Evolutionary conservation across 2,329 filamentous ascomycete genomes (phyloP).

Genomic region (Samsoniella hepiali): DNA sequence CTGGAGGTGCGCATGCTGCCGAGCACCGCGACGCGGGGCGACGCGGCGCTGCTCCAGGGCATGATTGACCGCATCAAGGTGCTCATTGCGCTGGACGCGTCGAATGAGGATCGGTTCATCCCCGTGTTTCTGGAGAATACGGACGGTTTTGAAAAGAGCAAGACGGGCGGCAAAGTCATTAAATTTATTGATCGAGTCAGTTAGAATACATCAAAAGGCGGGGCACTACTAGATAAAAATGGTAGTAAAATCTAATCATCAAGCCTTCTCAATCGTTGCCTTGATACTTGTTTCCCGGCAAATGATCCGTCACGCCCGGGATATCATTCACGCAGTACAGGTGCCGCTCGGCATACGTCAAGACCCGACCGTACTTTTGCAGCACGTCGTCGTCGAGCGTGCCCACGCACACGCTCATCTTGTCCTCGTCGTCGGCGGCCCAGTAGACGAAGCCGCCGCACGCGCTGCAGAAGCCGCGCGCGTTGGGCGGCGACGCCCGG

Average conservation of each 20-base stretch:
- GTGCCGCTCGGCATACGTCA: conserved; percentile 39
- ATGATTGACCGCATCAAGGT: conserved; percentile 24
- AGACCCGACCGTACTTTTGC: conserved; percentile 35
- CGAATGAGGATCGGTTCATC: conserved; percentile 31
- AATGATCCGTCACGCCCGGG: conserved; percentile 45
- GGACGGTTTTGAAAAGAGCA: conserved; percentile 27
- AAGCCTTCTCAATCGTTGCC: conserved; percentile 22
- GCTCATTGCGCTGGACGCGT: conserved; percentile 24
- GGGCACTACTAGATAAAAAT: not conserved
- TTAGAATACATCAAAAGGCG: not conserved
- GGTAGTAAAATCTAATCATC: no score
- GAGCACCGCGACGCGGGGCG: not conserved
- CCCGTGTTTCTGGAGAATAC: conserved; percentile 36
- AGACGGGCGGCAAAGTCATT: conserved; percentile 28
- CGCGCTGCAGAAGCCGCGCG: conserved; percentile 46
- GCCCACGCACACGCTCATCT: conserved; percentile 40
- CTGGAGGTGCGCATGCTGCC: conserved; percentile 15
- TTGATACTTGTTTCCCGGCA: conserved; percentile 29
- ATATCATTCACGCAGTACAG: conserved; percentile 45
- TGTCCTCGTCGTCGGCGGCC: conserved; percentile 31
- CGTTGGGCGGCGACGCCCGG: conserved; percentile 36
- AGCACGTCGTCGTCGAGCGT: conserved; percentile 45
- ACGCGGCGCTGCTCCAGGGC: conserved; percentile 22
- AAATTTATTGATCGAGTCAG: conserved; percentile 24
- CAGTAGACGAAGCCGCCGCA: conserved; percentile 52